Conservation (phyloP, 352 stramenopile species). For the Globisporangium iwayamae region DNA sequence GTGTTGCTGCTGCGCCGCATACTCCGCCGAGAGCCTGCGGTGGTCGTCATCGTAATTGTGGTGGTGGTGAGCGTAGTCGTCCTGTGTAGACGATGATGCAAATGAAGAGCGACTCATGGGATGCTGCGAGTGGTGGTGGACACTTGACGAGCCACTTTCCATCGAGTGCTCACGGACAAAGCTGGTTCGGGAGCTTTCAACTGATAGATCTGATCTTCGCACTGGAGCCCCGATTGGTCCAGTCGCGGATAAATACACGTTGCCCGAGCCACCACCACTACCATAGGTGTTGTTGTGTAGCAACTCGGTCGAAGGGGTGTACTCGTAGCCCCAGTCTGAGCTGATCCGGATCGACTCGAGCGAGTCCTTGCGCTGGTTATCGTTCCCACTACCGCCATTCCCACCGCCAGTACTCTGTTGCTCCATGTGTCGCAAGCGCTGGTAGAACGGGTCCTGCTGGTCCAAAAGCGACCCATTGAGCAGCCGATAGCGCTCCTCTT, state of each 20-base stretch:
- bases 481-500: constrained; percentile 11
- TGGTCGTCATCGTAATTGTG: constrained; percentile 5
- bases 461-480: constrained; percentile 7
- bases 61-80: background rate
- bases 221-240: background rate
- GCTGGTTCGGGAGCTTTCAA: constrained; percentile 5
- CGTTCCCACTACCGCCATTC: no score
- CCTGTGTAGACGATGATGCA: constrained; percentile 12
- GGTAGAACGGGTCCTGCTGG: constrained; percentile 3
- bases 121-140: background rate
- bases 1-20: background rate
- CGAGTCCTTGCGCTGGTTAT: constrained; percentile 19
- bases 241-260: constrained; percentile 1
- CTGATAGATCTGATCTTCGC: constrained; percentile 10
- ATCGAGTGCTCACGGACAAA: constrained; percentile 9
- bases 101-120: constrained; percentile 6
- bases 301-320: background rate
- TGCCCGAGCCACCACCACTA: background rate
- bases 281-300: background rate
- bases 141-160: constrained; percentile 4
- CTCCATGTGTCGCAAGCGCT: background rate
- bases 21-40: constrained; percentile 6
- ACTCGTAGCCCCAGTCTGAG: constrained; percentile 37
- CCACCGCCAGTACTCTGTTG: background rate
- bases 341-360: constrained; percentile 40